Percentiles rank a stretch among this genome's conserved stretches.
Evolutionary conservation across 2,329 filamentous ascomycete species (phyloP).

Genomic region (Cercospora nicotianae): DNA sequence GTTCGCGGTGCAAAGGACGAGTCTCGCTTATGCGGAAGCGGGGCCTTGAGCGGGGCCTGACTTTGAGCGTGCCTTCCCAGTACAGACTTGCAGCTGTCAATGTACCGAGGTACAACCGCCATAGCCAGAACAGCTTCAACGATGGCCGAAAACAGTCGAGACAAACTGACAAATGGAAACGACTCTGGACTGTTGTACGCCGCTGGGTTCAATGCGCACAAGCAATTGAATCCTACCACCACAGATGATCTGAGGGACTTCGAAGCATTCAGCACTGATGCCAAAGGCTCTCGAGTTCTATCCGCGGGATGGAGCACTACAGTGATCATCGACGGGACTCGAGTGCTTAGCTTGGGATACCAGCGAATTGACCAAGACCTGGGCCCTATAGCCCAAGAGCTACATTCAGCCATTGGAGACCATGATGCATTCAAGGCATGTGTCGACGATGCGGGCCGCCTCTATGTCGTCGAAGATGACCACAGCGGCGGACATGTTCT

Average conservation of each 20-base stretch:
- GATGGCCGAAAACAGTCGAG: background rate
- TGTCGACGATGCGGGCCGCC: slow-evolving; percentile 29
- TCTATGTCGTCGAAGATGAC: slow-evolving; percentile 25
- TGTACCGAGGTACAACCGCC: background rate
- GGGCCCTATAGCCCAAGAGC: slow-evolving; percentile 1
- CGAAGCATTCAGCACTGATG: background rate
- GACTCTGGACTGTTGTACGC: slow-evolving; percentile 8
- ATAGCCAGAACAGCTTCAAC: background rate
- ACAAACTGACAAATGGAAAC: background rate
- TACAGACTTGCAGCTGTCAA: slow-evolving; percentile 5
- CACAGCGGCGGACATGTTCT: background rate
- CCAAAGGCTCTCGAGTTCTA: slow-evolving; percentile 22
- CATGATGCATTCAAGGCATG: slow-evolving; percentile 37
- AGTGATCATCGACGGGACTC: slow-evolving; percentile 19
- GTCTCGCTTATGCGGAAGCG: slow-evolving; percentile 5
- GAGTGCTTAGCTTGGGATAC: slow-evolving; percentile 21
- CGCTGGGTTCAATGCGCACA: slow-evolving; percentile 37
- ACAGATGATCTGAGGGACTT: slow-evolving; percentile 27
- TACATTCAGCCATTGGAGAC: slow-evolving; percentile 32
- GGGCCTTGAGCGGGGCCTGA: slow-evolving; percentile 1
- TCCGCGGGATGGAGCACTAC: slow-evolving; percentile 40
- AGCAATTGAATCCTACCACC: slow-evolving; percentile 26
- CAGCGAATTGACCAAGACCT: slow-evolving; percentile 22
- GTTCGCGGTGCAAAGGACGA: background rate
- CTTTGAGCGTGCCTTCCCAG: background rate